phyloP scores from a whole-genome alignment of 2,329 filamentous ascomycete genomes.

The Claviceps humidiphila region DNA sequence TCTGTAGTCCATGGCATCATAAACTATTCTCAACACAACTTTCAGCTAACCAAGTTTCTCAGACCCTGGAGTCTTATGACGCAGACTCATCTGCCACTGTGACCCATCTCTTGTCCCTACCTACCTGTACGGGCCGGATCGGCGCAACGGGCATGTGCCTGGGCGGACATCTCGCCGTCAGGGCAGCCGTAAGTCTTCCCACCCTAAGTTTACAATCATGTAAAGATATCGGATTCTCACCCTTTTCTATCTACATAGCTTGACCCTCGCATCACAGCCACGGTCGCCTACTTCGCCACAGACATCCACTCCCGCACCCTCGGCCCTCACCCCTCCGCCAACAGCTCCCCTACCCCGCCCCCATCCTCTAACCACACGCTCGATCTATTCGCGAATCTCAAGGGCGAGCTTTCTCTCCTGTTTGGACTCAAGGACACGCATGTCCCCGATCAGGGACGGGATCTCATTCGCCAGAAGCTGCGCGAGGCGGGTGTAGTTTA shows the following conservation, averaged over 20 bases:
- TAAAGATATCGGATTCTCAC: not conserved
- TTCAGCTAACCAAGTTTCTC: not conserved
- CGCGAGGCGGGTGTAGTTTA: slow-evolving; percentile 63
- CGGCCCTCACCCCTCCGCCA: slow-evolving; percentile 42
- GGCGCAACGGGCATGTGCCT: slow-evolving; percentile 85
- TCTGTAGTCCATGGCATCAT: not conserved
- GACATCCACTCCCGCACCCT: slow-evolving; percentile 75
- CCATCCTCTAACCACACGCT: slow-evolving; percentile 35
- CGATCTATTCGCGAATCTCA: slow-evolving; percentile 48
- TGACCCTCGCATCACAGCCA: slow-evolving; percentile 62
- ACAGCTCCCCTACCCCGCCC: slow-evolving; percentile 27
- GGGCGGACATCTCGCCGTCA: slow-evolving; percentile 70
- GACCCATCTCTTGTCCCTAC: slow-evolving; percentile 55
- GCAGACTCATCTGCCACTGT: slow-evolving; percentile 58
- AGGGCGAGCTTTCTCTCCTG: slow-evolving; percentile 78
- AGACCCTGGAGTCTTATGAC: slow-evolving; percentile 78
- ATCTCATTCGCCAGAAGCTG: slow-evolving; percentile 70
- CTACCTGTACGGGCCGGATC: slow-evolving; percentile 69
- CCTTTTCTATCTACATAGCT: slow-evolving; percentile 28
- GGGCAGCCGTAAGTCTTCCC: slow-evolving; percentile 32
- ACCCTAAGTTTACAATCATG: no score
- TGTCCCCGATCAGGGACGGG: slow-evolving; percentile 68
- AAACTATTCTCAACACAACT: not conserved
- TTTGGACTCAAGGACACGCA: slow-evolving; percentile 88
- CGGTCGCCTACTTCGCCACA: slow-evolving; percentile 83